Conservation (phyloP, 192 early-diverging fungal species). For the Spizellomyces sp. region DNA sequence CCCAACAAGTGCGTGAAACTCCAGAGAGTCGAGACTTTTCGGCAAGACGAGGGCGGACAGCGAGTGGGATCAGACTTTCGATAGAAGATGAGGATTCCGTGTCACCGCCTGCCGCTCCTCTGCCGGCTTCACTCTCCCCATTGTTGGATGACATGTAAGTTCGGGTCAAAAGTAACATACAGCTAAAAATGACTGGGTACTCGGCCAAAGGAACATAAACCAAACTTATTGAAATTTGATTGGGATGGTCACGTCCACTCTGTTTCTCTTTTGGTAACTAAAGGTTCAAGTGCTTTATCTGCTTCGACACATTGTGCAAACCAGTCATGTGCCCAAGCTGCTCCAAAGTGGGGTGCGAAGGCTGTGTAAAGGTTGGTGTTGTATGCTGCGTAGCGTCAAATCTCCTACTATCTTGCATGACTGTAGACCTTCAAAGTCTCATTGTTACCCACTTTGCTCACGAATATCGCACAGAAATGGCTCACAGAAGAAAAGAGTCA, state of each 20-base stretch:
- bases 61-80: too few relatives aligned
- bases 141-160: conserved; percentile 22
- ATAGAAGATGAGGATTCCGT: too few relatives aligned
- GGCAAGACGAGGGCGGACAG: too few relatives aligned
- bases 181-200: too few relatives aligned
- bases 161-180: too few relatives aligned
- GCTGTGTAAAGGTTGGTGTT: conserved; percentile 38
- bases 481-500: conserved; percentile 30
- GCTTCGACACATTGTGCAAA: conserved; percentile 41
- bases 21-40: too few relatives aligned
- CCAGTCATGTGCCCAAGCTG: conserved; percentile 52
- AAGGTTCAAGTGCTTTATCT: conserved; percentile 57
- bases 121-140: neutral
- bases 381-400: neutral
- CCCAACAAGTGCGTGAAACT: too few relatives aligned
- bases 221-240: too few relatives aligned
- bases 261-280: neutral
- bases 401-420: neutral
- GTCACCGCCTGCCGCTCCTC: neutral
- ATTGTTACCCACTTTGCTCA: neutral
- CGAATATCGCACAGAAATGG: conserved; percentile 44
- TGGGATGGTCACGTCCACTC: too few relatives aligned
- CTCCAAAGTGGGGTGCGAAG: conserved; percentile 51
- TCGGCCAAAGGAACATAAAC: too few relatives aligned
- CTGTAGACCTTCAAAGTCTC: too few relatives aligned